These are phyloP conservation scores for Triticum dicoccoides DNA, from an alignment of 176 grass and related monocot species.

Conservation along the genomic window DNA sequence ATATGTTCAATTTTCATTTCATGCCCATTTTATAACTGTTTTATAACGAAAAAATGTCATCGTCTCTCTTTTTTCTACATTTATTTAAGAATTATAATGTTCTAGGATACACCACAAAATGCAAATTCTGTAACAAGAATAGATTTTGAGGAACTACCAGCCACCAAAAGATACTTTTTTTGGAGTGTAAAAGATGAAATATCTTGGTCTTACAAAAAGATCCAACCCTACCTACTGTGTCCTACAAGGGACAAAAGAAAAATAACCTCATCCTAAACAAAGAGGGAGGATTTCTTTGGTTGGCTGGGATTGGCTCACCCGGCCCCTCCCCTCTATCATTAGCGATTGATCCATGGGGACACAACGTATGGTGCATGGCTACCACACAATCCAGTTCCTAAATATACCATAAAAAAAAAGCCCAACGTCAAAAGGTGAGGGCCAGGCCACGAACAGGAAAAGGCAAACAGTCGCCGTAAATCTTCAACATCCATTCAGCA, in stretches of 20 bases:
- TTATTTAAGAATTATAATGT: not conserved
- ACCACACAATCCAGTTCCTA: slow-evolving; percentile 33
- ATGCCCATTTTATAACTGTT: not conserved
- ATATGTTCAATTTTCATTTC: no score
- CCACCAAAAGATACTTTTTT: slow-evolving; percentile 1
- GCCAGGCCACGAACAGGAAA: not conserved
- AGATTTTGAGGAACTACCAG: not conserved
- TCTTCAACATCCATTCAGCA: not conserved
- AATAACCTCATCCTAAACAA: slow-evolving; percentile 45
- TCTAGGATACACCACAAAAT: no score
- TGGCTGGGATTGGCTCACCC: slow-evolving; percentile 38
- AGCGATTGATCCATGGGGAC: slow-evolving; percentile 46
- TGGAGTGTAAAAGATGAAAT: slow-evolving; percentile 25
- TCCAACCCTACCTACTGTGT: not conserved
- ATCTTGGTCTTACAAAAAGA: slow-evolving; percentile 31
- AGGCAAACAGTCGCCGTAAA: not conserved
- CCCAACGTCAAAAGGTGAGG: not conserved
- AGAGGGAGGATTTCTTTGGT: slow-evolving; percentile 32
- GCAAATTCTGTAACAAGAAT: not conserved
- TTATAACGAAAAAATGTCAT: not conserved
- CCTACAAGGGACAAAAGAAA: not conserved
- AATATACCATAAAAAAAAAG: not conserved
- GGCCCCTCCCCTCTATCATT: slow-evolving; percentile 42
- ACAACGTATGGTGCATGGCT: slow-evolving; percentile 39
- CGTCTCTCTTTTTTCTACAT: not conserved